Base-by-base conservation (phyloP, 257 asterid genomes). In the Ophiorrhiza pumila region DNA sequence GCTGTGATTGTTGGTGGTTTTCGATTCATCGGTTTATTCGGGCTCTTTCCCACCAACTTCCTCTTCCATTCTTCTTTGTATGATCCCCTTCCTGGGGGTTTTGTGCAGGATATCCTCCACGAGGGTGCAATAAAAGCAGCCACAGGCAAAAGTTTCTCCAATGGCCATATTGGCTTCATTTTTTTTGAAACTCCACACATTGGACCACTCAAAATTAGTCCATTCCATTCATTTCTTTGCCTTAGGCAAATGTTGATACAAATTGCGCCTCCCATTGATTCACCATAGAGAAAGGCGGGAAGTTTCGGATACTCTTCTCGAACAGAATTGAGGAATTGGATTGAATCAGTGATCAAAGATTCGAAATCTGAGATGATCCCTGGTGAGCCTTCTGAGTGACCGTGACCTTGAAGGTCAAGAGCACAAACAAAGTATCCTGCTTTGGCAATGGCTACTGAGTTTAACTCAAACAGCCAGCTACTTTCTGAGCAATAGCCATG, bases 401-500 rank as follows among this genome's bases (percentile, higher is more conserved):
- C 97, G 17, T 93, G 96, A 39, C 97, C 98, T 62, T 84, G 96
- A 3, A 91, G 80, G 76, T 93, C 96, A 4, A 93, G 83, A 0
- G 97, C 86, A 27, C 83, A 86, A 15, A 87, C 93, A 22, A 83
- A 65, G 83, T 85, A 86, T 2, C 97, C 98, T 5, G 89, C 76
- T 83, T 85, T 87, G 4, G 93, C 98, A 12, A 85, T 42, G 47
- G 97, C 95, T 3, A 91, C 89, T 2, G 97, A 91, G 70, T 86
- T 91, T 4, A 93, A 86, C 77, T 93, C 97, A 20, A 73, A 86
- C 27, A 89, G 83, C 96, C 98, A 91, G 61, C 96, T 79, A 60
- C 97, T 91, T 73, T 93, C 95, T 0, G 87, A 80, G 69, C 85
- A 87, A 86, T 87, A 93, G 71, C 98, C 96, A 55, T 93, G 98